Evolutionary conservation across 495 filamentous ascomycete genomes (phyloP), one percentile per base, ranked within the genome.

Genomic region (Filosporella fistucella): DNA sequence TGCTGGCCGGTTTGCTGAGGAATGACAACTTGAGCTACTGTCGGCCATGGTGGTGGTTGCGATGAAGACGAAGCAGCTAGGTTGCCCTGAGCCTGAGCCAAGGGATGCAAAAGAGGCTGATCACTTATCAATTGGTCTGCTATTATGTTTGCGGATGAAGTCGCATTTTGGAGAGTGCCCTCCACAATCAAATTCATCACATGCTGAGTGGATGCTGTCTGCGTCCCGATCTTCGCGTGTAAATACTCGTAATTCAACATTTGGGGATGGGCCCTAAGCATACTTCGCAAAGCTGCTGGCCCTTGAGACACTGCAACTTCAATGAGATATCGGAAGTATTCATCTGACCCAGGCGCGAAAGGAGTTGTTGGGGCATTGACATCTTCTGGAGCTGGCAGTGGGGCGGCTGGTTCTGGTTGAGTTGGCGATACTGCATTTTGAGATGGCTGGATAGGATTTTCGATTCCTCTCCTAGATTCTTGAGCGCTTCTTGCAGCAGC

Each of bases 251-350:
- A 36, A 24, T 25, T 30, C 14, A 52, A 37, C 29, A 78, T 69
- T 8, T 61, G 61, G 3, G 74, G 74, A 44, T 74, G 66, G 2
- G 56, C 52, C 13, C 55, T 45, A 16, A 80, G 51, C n/a, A 67
- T 67, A 17, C 71, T 64, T 16, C 64, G 60, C 23, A 80, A 54
- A 18, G 62, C 60, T 4, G 61, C 52, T 5, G 62, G 66, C 5
- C 76, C 75, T 38, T 62, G 63, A 13, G 68, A 64, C 1, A 78
- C 20, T 12, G 47, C 23, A 1, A 41, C 24, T 36, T 56, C 46
- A 30, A 60, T 51, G 13, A 60, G 11, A 17, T 54, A 47, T 9
- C 20, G 36, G 26, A 54, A 57, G 39, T 51, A 60, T 17, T 12
- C 13, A 12, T 46, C 32, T 17, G 21, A 45, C 21, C 42, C 45